Evolutionary conservation across 768 basidiomycete species (phyloP), one percentile per base, ranked within the genome.

Genomic region (Rhodosporidiobolus sp.): DNA sequence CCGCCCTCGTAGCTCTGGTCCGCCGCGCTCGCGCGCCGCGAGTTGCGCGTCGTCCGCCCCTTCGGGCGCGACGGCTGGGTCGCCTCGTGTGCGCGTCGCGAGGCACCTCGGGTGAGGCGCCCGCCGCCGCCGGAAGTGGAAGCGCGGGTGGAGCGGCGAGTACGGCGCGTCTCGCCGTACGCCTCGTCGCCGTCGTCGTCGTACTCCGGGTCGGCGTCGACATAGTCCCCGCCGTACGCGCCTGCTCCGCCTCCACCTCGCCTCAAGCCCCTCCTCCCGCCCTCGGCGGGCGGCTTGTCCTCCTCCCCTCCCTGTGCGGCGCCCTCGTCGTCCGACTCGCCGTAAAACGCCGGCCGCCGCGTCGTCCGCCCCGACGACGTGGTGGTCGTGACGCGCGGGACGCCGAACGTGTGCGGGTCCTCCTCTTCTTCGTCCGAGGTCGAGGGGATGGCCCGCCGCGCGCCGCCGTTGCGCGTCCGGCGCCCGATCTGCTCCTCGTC

Each of bases 341-440:
- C 70, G 61, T 72, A 72, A 55, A 52, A 53, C 5, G 7, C 30
- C 3, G 70, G 70, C 14, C 70, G 52, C 24, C 32, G 43, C 46
- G 70, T 72, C n/a, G 20, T 34, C 4, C 70, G 49, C 2, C 70
- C 70, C n/a, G 70, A 66, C 9, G 53, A 32, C 4, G 70, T 72
- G 43, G 61, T 72, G 14, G 65, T 72, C 45, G 50, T 45, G 4
- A 67, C 43, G 14, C 26, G 32, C n/a, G 38, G 30, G 22, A 53
- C 54, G 69, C n/a, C 70, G 60, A n/a, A 26, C 12, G 38, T n/a
- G 16, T 38, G 14, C n/a, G 48, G 59, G 35, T 55, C 52, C 0
- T 65, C 64, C 38, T 32, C 53, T 4, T 43, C n/a, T 1, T 55
- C 53, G n/a, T 46, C 35, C 54, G 54, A 56, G 30, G 30, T 11